Base-by-base conservation (phyloP, 176 grass and related monocot species). In the Stipa capillata region DNA sequence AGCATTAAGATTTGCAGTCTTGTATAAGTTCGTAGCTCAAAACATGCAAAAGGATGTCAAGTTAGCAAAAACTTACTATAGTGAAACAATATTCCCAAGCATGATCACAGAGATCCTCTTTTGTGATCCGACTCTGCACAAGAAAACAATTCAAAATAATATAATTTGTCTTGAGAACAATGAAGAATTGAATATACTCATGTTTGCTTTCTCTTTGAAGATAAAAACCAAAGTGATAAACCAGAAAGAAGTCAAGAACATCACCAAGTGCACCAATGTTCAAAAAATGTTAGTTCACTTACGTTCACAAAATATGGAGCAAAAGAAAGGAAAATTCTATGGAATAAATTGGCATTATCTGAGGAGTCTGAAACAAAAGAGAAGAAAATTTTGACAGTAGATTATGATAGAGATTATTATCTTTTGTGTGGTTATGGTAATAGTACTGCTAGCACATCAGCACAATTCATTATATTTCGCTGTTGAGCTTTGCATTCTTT, bases 51-150 rank as follows among this genome's bases (percentile, higher is more conserved):
- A 52, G 6, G 8, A 42, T 20, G n/a, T 31, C 4, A 80, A 34
- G n/a, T 50, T 37, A 71, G 42, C 18, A 50, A 32, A 33, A 87
- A 78, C 89, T 92, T 73, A 97, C 94, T 72, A 81, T 80, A 60
- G 87, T 91, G 80, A 92, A 97, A 59, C 80, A 80, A 84, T 88
- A 97, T 87, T 92, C 83, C 91, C 94, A 97, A 45, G 80, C 82
- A 88, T 94, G 94, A 82, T 94, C 83, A 27, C 89, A 90, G 37
- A 97, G 87, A 84, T 97, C 94, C 42, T 92, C 91, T 82, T 82
- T 94, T 61, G 86, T 90, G 65, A 94, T 94, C 45, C 91, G 87
- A 88, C 51, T 83, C 94, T 97, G 85, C 23, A 79, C 69, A 79
- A 70, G 41, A 77, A n/a, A 67, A 73, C 56, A 77, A 50, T 28